A percentile compares a stretch with the other conserved stretches of the same genome.
Evolutionary conservation across 768 basidiomycete species (phyloP).

Genomic region (Lyophyllum shimeji): DNA sequence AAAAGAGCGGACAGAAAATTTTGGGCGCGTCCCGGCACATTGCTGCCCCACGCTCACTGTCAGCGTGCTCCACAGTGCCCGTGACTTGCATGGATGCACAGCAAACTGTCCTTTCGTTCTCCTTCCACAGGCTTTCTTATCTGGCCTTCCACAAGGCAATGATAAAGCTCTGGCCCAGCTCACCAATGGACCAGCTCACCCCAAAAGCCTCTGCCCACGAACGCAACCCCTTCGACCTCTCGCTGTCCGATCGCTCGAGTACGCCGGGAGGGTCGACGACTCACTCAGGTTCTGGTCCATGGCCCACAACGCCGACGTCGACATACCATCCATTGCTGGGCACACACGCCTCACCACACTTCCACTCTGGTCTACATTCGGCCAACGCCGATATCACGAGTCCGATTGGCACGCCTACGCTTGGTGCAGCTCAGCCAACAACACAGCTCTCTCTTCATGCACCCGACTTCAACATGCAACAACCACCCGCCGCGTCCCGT

Average conservation of each 20-base stretch:
- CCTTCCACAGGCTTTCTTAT: slow-evolving; percentile 19
- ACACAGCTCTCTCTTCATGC: slow-evolving; percentile 79
- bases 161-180: slow-evolving; percentile 69
- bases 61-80: slow-evolving; percentile 14
- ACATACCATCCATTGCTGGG: slow-evolving; percentile 37
- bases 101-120: slow-evolving; percentile 15
- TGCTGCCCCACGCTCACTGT: background rate
- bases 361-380: slow-evolving; percentile 34
- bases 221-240: slow-evolving; percentile 63
- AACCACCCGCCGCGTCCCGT: slow-evolving; percentile 46
- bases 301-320: slow-evolving; percentile 30
- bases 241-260: background rate
- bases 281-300: slow-evolving; percentile 7
- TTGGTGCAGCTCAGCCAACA: slow-evolving; percentile 52
- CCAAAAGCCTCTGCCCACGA: slow-evolving; percentile 48
- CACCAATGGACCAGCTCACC: slow-evolving; percentile 55
- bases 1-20: no score
- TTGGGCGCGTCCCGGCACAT: background rate
- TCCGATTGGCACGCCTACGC: slow-evolving; percentile 39
- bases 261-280: slow-evolving; percentile 4
- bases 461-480: slow-evolving; percentile 80
- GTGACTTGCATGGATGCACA: slow-evolving; percentile 14
- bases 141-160: slow-evolving; percentile 37
- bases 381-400: slow-evolving; percentile 41
- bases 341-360: slow-evolving; percentile 23